Percentiles rank a stretch among this genome's conserved stretches.
Conservation (phyloP, 352 stramenopile genomes). For the Phytopythium mirpurense region DNA sequence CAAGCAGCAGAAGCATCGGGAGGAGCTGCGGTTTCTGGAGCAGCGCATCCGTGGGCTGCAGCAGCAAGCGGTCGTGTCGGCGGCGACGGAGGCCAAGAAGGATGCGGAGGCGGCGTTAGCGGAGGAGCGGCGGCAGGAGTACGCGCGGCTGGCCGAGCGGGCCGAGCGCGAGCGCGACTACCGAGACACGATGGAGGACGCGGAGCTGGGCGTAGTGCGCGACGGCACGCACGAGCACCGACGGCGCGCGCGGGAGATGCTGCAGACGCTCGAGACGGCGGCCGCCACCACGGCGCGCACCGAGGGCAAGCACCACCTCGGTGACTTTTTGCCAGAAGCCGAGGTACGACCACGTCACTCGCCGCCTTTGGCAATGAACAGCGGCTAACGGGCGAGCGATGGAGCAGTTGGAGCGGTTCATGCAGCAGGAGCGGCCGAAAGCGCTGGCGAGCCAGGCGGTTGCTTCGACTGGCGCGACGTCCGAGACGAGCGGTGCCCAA, state of each 20-base stretch:
- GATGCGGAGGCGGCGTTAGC: background rate
- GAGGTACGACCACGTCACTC: too few species aligned
- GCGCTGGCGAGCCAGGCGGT: background rate
- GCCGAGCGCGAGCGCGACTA: slow-evolving; percentile 6
- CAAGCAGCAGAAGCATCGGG: slow-evolving; percentile 17
- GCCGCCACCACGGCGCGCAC: slow-evolving; percentile 6
- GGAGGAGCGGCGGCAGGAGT: background rate
- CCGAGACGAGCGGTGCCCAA: slow-evolving; percentile 3
- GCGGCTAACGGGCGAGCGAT: too few species aligned
- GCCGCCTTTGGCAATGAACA: too few species aligned
- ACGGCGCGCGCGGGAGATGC: slow-evolving; percentile 15
- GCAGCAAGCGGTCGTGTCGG: background rate
- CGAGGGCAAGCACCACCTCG: background rate
- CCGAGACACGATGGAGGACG: slow-evolving; percentile 15
- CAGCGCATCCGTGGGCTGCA: slow-evolving; percentile 12
- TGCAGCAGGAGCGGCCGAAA: background rate
- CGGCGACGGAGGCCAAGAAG: background rate
- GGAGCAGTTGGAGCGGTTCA: background rate
- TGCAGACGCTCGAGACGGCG: slow-evolving; percentile 15
- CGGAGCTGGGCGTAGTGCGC: slow-evolving; percentile 12
- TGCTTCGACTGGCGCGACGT: background rate
- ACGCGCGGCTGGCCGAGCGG: background rate
- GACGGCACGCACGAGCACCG: slow-evolving; percentile 19
- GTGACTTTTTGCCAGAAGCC: background rate
- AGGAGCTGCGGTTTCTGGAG: slow-evolving; percentile 17